Conservation (phyloP, 1,139 yeast species). For the Candida smagusa region DNA sequence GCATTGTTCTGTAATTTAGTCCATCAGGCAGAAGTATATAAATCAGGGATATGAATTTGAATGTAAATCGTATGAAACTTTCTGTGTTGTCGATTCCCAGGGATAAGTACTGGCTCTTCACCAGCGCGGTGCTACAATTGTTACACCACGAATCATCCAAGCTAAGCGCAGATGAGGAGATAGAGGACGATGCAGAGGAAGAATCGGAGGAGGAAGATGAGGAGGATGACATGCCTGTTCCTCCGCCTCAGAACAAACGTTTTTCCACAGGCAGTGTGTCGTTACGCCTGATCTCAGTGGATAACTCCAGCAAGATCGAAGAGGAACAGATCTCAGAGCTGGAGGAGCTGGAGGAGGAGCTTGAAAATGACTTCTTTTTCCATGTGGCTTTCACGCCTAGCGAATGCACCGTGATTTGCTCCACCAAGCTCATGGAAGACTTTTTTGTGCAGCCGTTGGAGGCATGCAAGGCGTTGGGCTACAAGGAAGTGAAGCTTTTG, state of each 20-base stretch:
- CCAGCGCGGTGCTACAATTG: constrained; percentile 43
- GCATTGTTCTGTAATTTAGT: not conserved
- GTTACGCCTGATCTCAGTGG: constrained; percentile 10
- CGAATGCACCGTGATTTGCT: constrained; percentile 56
- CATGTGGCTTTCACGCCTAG: constrained; percentile 56
- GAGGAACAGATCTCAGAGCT: constrained; percentile 1
- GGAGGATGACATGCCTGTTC: constrained; percentile 1
- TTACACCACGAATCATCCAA: constrained; percentile 20
- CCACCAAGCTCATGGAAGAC: constrained; percentile 32
- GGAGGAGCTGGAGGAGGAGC: constrained; percentile 15
- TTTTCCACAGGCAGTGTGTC: constrained; percentile 8
- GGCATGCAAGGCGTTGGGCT: constrained; percentile 24
- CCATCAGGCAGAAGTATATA: not conserved
- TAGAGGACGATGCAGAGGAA: constrained; percentile 5
- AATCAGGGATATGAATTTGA: not conserved
- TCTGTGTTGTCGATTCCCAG: constrained; percentile 49
- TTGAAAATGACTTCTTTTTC: constrained; percentile 35
- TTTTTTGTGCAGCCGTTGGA: constrained; percentile 37
- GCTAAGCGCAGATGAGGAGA: constrained; percentile 3
- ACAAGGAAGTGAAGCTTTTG: constrained; percentile 40
- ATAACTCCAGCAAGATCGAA: constrained; percentile 18
- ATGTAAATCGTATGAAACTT: constrained; percentile 41
- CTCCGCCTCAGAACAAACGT: constrained; percentile 1
- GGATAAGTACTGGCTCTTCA: constrained; percentile 48
- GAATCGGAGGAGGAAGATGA: constrained; percentile 11